Conservation (phyloP, 139 green algal species). For the Ostreobium quekettii region DNA sequence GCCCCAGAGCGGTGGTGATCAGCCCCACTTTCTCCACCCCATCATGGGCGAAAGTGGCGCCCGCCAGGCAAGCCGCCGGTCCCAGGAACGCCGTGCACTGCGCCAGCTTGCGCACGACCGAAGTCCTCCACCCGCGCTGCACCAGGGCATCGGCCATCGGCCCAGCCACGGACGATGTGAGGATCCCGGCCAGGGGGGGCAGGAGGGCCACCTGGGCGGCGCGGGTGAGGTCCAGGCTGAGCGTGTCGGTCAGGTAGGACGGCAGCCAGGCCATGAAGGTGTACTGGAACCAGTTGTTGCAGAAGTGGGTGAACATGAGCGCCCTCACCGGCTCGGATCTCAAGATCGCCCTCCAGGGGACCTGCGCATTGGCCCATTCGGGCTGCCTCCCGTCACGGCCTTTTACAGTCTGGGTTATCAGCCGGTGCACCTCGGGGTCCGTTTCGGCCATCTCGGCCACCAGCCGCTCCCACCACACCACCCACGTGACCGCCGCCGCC, state of each 20-base stretch:
- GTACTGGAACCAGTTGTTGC: slow-evolving; percentile 83
- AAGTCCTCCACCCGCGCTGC: background rate
- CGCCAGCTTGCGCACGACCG: slow-evolving; percentile 48
- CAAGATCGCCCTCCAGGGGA: slow-evolving; percentile 71
- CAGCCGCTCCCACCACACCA: slow-evolving; percentile 35
- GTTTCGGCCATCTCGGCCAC: slow-evolving; percentile 18
- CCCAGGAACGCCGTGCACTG: slow-evolving; percentile 71
- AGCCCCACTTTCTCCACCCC: slow-evolving; percentile 28
- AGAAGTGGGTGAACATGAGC: slow-evolving; percentile 73
- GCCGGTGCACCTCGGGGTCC: background rate
- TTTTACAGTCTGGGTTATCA: background rate
- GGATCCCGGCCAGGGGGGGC: slow-evolving; percentile 69
- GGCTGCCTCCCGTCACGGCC: background rate
- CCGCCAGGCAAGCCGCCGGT: slow-evolving; percentile 64
- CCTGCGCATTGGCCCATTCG: background rate
- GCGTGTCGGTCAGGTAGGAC: slow-evolving; percentile 63
- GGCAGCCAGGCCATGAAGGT: slow-evolving; percentile 79
- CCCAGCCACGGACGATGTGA: slow-evolving; percentile 24
- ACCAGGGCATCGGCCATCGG: slow-evolving; percentile 6
- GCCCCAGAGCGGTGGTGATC: slow-evolving; percentile 67
- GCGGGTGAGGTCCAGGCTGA: slow-evolving; percentile 44
- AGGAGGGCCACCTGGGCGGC: slow-evolving; percentile 62
- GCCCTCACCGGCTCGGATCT: slow-evolving; percentile 43
- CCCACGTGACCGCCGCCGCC: slow-evolving; percentile 53
- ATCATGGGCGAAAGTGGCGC: slow-evolving; percentile 39